A percentile compares a stretch with the other conserved stretches of the same genome.
phyloP scores from a whole-genome alignment of 192 early-diverging fungal genomes.

The Coemansia sp. region DNA sequence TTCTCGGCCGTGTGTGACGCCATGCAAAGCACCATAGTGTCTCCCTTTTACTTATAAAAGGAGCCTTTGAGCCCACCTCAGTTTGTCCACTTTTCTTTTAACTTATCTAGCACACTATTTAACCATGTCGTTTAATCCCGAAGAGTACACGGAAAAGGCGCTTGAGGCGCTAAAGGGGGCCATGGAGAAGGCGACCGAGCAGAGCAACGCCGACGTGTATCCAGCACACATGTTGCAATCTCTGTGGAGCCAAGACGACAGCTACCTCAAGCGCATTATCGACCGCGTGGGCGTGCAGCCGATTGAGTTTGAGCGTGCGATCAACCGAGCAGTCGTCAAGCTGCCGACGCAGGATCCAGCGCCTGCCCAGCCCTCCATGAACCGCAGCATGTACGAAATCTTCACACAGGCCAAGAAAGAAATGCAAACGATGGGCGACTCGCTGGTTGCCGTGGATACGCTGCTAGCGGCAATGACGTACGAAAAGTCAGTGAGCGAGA shows the following conservation, averaged over 20 bases:
- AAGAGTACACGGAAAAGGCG: constrained; percentile 87
- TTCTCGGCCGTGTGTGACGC: too few relatives aligned
- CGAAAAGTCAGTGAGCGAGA: constrained; percentile 59
- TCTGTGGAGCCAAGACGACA: constrained; percentile 80
- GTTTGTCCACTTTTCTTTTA: too few relatives aligned
- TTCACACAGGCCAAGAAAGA: constrained; percentile 76
- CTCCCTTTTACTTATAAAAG: too few relatives aligned
- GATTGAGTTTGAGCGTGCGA: constrained; percentile 67
- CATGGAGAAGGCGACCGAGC: constrained; percentile 71
- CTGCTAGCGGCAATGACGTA: constrained; percentile 82
- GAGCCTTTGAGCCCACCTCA: too few relatives aligned
- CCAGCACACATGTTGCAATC: constrained; percentile 81
- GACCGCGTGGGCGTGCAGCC: constrained; percentile 86
- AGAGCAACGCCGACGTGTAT: constrained; percentile 70
- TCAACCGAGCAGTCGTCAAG: constrained; percentile 76
- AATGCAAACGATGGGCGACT: constrained; percentile 85
- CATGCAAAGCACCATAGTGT: too few relatives aligned
- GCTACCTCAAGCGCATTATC: constrained; percentile 73
- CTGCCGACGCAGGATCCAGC: constrained; percentile 84
- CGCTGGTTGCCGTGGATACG: constrained; percentile 85
- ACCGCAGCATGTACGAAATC: constrained; percentile 60
- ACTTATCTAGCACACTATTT: too few relatives aligned
- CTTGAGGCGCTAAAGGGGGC: constrained; percentile 65
- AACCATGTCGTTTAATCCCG: constrained; percentile 56
- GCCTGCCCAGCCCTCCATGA: constrained; percentile 70